These are phyloP conservation scores for Drechslerella stenobrocha DNA, from an alignment of 2,329 filamentous ascomycete species.

Conservation along the genomic window DNA sequence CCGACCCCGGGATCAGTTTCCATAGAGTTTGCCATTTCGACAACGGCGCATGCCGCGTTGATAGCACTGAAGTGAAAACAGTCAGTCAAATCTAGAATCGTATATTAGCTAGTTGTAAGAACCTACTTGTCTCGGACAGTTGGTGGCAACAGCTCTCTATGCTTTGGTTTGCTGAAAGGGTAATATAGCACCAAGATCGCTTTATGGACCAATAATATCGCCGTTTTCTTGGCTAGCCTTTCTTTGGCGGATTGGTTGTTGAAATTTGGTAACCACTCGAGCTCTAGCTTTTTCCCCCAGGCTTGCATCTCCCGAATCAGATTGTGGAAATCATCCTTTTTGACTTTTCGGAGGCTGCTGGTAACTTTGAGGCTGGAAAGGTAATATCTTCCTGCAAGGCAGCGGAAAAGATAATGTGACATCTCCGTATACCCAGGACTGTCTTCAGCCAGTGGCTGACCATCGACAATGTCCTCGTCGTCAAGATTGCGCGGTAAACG, in stretches of 20 bases:
- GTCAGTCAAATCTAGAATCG: not conserved
- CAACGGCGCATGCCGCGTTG: constrained; percentile 37
- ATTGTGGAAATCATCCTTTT: constrained; percentile 37
- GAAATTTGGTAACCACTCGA: constrained; percentile 44
- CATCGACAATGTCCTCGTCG: constrained; percentile 45
- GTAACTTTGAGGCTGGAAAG: constrained; percentile 45
- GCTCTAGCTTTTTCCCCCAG: constrained; percentile 44
- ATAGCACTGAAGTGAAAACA: constrained; percentile 21
- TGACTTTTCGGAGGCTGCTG: constrained; percentile 30
- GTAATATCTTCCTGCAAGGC: constrained; percentile 44
- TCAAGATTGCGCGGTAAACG: constrained; percentile 35
- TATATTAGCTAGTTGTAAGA: not conserved
- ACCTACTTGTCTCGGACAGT: constrained; percentile 42
- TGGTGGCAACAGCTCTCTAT: constrained; percentile 22
- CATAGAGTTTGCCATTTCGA: constrained; percentile 47
- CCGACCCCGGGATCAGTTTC: constrained; percentile 47
- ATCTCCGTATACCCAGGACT: constrained; percentile 41
- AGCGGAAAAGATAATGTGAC: constrained; percentile 47
- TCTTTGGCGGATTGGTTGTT: constrained; percentile 37
- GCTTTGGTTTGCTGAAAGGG: constrained; percentile 43
- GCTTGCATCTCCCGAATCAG: constrained; percentile 44
- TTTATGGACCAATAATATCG: constrained; percentile 40
- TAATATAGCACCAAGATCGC: constrained; percentile 46
- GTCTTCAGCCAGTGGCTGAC: constrained; percentile 29
- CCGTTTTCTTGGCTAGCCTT: constrained; percentile 39